Evolutionary conservation across 2,329 filamentous ascomycete species (phyloP).

Genomic region (Cadophora gregata): DNA sequence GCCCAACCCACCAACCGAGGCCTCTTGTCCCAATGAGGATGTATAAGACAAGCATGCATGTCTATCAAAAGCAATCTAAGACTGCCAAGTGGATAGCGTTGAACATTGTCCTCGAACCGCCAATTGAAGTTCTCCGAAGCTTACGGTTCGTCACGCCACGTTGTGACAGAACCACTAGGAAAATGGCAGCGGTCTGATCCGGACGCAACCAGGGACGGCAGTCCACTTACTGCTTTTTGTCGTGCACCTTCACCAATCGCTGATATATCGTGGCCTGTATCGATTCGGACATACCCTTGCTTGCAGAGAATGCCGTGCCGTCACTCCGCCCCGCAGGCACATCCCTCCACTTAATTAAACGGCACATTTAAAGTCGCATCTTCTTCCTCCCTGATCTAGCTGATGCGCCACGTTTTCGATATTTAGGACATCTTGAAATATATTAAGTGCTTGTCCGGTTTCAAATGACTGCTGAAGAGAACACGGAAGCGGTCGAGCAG

Average conservation of each 20-base stretch:
- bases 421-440: neutral
- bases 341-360: neutral
- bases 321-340: neutral
- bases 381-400: neutral
- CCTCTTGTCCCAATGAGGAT: neutral
- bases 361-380: neutral
- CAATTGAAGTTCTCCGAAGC: neutral
- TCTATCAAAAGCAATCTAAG: neutral
- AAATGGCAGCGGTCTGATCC: conserved; percentile 8
- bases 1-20: neutral
- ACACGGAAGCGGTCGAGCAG: neutral
- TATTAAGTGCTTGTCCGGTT: neutral
- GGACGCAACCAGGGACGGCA: neutral
- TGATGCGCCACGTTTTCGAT: neutral
- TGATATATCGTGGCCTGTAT: neutral
- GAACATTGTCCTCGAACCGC: neutral
- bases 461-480: neutral
- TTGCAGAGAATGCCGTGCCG: neutral
- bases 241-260: neutral
- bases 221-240: neutral
- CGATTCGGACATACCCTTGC: neutral
- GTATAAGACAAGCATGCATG: neutral
- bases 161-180: conserved; percentile 4
- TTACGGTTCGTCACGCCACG: neutral
- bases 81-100: conserved; percentile 1